These are phyloP conservation scores for Metschnikowia reukaufii DNA, from an alignment of 805 yeast genomes.

Conservation along the genomic window DNA sequence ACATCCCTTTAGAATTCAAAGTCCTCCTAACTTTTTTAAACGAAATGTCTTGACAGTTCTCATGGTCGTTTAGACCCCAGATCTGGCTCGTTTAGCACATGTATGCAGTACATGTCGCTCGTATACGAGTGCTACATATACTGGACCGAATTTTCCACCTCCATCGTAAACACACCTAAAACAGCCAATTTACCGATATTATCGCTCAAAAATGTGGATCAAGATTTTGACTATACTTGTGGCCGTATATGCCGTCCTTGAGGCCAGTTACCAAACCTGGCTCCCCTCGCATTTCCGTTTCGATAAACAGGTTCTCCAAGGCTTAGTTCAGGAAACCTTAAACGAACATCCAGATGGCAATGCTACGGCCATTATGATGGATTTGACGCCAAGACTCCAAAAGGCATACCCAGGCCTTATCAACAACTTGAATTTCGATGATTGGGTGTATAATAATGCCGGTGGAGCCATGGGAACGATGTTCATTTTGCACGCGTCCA, in stretches of 20 bases:
- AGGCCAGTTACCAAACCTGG: conserved; percentile 55
- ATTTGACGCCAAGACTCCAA: conserved; percentile 46
- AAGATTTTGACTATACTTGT: conserved; percentile 22
- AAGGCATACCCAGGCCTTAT: conserved; percentile 70
- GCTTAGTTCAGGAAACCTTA: conserved; percentile 56
- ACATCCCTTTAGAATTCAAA: too few species aligned
- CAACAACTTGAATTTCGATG: conserved; percentile 69
- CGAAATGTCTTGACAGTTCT: not conserved
- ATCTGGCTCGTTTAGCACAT: not conserved
- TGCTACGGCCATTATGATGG: conserved; percentile 61
- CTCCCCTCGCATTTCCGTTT: conserved; percentile 71
- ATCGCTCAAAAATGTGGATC: conserved; percentile 14
- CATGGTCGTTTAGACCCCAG: not conserved
- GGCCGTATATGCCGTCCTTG: conserved; percentile 33
- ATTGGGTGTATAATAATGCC: conserved; percentile 97
- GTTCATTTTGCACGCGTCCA: conserved; percentile 92
- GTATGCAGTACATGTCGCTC: not conserved
- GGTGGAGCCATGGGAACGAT: conserved; percentile 99
- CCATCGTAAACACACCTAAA: not conserved
- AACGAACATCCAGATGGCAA: conserved; percentile 54
- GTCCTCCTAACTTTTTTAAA: too few species aligned
- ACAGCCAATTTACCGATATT: not conserved
- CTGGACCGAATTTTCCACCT: not conserved
- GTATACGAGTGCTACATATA: not conserved
- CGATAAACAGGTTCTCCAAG: conserved; percentile 61